These are phyloP conservation scores for Monosporascus sp. DNA, from an alignment of 2,329 filamentous ascomycete species.

Conservation along the genomic window DNA sequence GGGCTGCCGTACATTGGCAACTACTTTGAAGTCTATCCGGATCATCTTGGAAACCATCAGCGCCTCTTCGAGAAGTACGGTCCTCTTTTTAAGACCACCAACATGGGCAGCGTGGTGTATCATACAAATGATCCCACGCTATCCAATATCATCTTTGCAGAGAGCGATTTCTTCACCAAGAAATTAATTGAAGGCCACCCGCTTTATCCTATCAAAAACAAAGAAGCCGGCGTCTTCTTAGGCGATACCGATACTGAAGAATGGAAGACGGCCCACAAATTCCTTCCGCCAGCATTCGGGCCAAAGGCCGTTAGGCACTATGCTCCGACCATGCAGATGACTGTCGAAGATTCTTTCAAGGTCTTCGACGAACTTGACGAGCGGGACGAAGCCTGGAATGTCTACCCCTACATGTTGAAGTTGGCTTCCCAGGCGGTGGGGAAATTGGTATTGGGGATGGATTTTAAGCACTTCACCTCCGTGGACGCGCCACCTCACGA, in stretches of 20 bases:
- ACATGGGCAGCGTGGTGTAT: conserved; percentile 44
- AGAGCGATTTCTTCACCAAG: conserved; percentile 50
- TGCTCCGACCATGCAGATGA: conserved; percentile 51
- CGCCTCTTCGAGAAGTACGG: conserved; percentile 49
- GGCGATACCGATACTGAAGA: conserved; percentile 46
- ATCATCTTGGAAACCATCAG: conserved; percentile 52
- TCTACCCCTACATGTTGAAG: conserved; percentile 46
- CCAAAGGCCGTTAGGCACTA: conserved; percentile 59
- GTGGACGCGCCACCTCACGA: conserved; percentile 43
- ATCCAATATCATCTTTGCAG: conserved; percentile 38
- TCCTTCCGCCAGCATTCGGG: conserved; percentile 51
- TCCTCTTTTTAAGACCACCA: conserved; percentile 44
- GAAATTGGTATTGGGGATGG: conserved; percentile 38
- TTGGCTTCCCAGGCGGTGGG: conserved; percentile 40
- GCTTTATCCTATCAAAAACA: conserved; percentile 35
- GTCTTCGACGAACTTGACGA: conserved; percentile 47
- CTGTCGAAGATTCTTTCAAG: conserved; percentile 43
- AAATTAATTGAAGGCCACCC: conserved; percentile 45
- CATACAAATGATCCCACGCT: conserved; percentile 45
- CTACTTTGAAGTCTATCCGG: conserved; percentile 50
- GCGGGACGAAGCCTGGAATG: conserved; percentile 40
- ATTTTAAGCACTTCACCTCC: conserved; percentile 38
- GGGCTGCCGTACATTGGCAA: conserved; percentile 46
- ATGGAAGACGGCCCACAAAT: conserved; percentile 53
- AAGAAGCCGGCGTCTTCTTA: conserved; percentile 37